These are phyloP conservation scores for Trichoderma hamatum DNA, from an alignment of 2,329 filamentous ascomycete species.

Conservation along the genomic window DNA sequence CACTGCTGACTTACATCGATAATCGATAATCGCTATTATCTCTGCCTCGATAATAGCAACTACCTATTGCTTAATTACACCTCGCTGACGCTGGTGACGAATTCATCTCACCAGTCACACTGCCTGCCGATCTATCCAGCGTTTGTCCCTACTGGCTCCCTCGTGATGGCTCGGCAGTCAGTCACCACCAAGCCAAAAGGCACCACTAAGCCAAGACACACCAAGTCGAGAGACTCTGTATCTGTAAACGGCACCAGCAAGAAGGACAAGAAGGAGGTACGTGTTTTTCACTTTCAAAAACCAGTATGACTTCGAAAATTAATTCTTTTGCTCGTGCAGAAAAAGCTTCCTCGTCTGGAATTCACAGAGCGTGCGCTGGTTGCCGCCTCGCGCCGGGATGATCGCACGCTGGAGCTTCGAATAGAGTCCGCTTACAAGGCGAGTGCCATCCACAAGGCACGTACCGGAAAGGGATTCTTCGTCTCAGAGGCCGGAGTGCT, in stretches of 20 bases:
- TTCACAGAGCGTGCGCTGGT: slow-evolving; percentile 83
- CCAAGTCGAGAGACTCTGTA: not conserved
- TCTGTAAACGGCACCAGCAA: not conserved
- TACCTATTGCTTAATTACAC: not conserved
- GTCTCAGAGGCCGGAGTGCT: slow-evolving; percentile 85
- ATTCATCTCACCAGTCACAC: not conserved
- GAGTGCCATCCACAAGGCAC: slow-evolving; percentile 86
- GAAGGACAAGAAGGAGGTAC: not conserved
- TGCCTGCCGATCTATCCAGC: not conserved
- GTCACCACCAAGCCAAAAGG: not conserved
- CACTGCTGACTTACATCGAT: not conserved
- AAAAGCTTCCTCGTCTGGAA: not conserved
- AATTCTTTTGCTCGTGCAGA: not conserved
- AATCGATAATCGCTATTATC: not conserved
- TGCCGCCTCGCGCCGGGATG: slow-evolving; percentile 82
- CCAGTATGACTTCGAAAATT: not conserved
- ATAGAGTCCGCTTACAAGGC: slow-evolving; percentile 85
- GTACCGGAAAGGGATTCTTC: slow-evolving; percentile 79
- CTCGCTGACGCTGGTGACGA: not conserved
- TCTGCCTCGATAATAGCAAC: not conserved
- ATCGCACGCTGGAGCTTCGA: slow-evolving; percentile 83
- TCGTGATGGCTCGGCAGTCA: not conserved
- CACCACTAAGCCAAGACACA: not conserved
- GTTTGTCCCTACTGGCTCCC: not conserved
- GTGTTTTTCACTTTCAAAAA: not conserved